phyloP scores from a whole-genome alignment of 148 eudicot species.

The Drosera capensis region DNA sequence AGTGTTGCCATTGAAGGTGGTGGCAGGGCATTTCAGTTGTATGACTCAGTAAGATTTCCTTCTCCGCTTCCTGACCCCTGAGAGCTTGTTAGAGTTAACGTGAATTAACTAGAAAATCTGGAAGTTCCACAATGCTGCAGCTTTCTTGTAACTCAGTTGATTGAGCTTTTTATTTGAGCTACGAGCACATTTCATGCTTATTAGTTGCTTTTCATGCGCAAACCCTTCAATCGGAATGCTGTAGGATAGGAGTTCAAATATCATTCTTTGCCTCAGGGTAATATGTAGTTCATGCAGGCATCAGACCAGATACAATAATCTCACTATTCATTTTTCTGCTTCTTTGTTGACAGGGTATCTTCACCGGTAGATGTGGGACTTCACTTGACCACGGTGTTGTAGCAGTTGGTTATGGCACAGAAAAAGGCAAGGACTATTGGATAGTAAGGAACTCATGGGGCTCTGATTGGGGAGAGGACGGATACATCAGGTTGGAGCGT shows the following conservation, averaged over 20 bases:
- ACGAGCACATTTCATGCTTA: too few species aligned
- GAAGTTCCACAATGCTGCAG: not conserved
- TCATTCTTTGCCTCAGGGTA: too few species aligned
- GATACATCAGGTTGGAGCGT: slow-evolving; percentile 19
- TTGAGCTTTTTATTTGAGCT: too few species aligned
- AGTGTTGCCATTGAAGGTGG: slow-evolving; percentile 80
- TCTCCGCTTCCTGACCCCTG: not conserved
- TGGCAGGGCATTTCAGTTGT: slow-evolving; percentile 50
- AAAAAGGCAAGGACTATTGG: slow-evolving; percentile 57
- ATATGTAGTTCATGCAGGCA: too few species aligned
- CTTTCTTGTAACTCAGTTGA: too few species aligned
- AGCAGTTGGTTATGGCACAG: slow-evolving; percentile 62
- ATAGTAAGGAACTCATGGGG: slow-evolving; percentile 39
- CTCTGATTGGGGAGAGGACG: slow-evolving; percentile 16
- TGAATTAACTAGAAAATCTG: not conserved
- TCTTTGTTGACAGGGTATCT: slow-evolving; percentile 37
- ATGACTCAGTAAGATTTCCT: slow-evolving; percentile 29
- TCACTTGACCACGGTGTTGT: slow-evolving; percentile 65
- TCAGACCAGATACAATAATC: not conserved
- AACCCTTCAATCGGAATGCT: too few species aligned
- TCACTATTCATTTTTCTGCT: not conserved
- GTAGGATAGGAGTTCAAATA: too few species aligned
- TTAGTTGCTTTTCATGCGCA: too few species aligned
- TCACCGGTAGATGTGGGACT: slow-evolving; percentile 55
- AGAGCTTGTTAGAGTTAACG: not conserved